Percentiles rank a stretch among this genome's conserved stretches.
Evolutionary conservation across 1,139 yeast species (phyloP).

Genomic region (Torulaspora pretoriensis): DNA sequence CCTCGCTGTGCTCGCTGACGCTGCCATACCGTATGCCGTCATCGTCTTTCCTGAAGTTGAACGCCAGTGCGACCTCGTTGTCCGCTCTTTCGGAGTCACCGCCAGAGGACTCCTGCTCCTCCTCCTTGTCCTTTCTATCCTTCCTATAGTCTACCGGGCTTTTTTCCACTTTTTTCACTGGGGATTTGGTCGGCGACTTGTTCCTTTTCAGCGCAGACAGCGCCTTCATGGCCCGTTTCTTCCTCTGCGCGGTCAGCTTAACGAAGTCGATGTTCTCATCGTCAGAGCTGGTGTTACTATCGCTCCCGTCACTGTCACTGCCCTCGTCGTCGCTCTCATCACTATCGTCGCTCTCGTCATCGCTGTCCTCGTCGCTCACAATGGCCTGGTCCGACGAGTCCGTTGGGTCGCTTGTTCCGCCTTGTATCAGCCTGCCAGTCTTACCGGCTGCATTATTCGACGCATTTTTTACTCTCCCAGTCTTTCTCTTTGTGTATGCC

Average conservation of each 20-base stretch:
- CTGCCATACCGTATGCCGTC: slow-evolving; percentile 30
- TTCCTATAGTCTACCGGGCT: slow-evolving; percentile 5
- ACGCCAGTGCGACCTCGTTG: slow-evolving; percentile 50
- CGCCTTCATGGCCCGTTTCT: slow-evolving; percentile 51
- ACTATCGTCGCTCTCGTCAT: slow-evolving; percentile 37
- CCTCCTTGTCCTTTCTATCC: not conserved
- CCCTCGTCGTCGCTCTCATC: slow-evolving; percentile 38
- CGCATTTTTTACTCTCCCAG: slow-evolving; percentile 19
- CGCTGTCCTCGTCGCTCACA: slow-evolving; percentile 33
- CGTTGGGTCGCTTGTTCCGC: slow-evolving; percentile 21
- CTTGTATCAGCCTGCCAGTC: slow-evolving; percentile 33
- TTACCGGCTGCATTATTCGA: slow-evolving; percentile 31
- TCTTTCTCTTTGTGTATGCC: slow-evolving; percentile 16
- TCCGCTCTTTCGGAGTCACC: slow-evolving; percentile 11
- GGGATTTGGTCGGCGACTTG: slow-evolving; percentile 15
- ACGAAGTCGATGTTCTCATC: slow-evolving; percentile 72
- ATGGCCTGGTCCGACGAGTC: slow-evolving; percentile 28
- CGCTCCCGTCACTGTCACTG: slow-evolving; percentile 40
- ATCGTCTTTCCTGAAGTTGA: slow-evolving; percentile 47
- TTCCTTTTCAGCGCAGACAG: slow-evolving; percentile 45
- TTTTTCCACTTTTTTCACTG: slow-evolving; percentile 4
- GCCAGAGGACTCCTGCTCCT: slow-evolving; percentile 1
- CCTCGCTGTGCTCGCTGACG: slow-evolving; percentile 40
- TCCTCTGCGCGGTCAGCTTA: slow-evolving; percentile 61
- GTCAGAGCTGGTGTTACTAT: slow-evolving; percentile 49